Evolutionary conservation across 2,329 filamentous ascomycete species (phyloP).

Genomic region (Clonostachys chloroleuca): DNA sequence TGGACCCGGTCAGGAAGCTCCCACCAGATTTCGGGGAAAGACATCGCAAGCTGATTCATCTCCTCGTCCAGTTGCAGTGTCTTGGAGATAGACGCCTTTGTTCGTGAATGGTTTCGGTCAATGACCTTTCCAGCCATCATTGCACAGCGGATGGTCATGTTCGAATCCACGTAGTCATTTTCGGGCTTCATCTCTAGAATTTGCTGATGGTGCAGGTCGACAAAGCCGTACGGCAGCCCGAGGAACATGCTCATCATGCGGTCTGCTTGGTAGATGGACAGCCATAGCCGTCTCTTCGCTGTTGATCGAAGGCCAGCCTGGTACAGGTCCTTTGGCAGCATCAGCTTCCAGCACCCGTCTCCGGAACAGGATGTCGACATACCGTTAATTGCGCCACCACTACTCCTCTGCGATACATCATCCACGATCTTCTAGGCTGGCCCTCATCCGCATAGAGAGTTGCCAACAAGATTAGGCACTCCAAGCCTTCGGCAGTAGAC

Average conservation of each 20-base stretch:
- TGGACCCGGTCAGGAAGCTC: background rate
- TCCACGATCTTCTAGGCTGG: slow-evolving; percentile 34
- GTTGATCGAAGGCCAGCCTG: too few relatives aligned
- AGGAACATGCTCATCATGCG: slow-evolving; percentile 37
- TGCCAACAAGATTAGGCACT: slow-evolving; percentile 32
- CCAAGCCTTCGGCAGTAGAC: slow-evolving; percentile 33
- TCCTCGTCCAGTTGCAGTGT: slow-evolving; percentile 33
- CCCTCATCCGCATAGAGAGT: slow-evolving; percentile 37
- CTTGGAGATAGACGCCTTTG: slow-evolving; percentile 22
- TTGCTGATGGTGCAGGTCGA: slow-evolving; percentile 5
- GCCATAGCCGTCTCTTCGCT: slow-evolving; percentile 13
- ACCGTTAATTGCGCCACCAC: slow-evolving; percentile 35
- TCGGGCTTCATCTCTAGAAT: slow-evolving; percentile 2
- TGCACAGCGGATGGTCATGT: slow-evolving; percentile 14
- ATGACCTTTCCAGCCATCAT: slow-evolving; percentile 33
- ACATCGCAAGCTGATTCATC: slow-evolving; percentile 27
- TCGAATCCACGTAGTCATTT: slow-evolving; percentile 2
- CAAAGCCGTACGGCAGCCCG: slow-evolving; percentile 22
- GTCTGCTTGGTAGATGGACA: slow-evolving; percentile 20
- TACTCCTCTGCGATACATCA: slow-evolving; percentile 30
- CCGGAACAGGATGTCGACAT: slow-evolving; percentile 6
- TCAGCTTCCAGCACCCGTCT: background rate
- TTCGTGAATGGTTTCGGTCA: slow-evolving; percentile 29
- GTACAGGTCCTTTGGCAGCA: background rate
- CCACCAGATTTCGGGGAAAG: slow-evolving; percentile 29